Evolutionary conservation across 768 basidiomycete genomes (phyloP).

Genomic region (Mycena epipterygia): DNA sequence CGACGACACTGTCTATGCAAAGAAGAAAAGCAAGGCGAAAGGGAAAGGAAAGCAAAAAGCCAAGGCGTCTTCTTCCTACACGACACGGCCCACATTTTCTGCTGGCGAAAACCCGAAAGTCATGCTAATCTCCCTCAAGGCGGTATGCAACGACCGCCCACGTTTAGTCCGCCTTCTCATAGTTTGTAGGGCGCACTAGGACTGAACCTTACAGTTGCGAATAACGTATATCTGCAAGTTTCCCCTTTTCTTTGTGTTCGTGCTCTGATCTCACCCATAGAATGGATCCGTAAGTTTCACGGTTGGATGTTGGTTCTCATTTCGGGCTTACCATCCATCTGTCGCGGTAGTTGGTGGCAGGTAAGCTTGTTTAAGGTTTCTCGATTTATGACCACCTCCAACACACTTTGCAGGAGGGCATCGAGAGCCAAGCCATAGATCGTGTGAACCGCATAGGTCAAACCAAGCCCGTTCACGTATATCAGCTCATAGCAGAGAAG

Average conservation of each 20-base stretch:
- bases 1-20: conserved; percentile 38
- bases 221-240: conserved; percentile 85
- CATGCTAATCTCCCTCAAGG: conserved; percentile 90
- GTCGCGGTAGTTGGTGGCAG: conserved; percentile 85
- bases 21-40: conserved; percentile 57
- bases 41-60: conserved; percentile 39
- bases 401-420: conserved; percentile 68
- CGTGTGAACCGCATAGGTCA: conserved; percentile 89
- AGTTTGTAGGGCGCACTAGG: conserved; percentile 78
- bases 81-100: conserved; percentile 29
- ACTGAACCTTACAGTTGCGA: conserved; percentile 89
- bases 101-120: conserved; percentile 73
- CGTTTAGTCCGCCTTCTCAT: conserved; percentile 4
- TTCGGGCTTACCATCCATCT: background rate
- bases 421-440: conserved; percentile 85
- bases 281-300: conserved; percentile 84
- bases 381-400: conserved; percentile 24
- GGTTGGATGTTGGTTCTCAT: background rate
- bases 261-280: conserved; percentile 50
- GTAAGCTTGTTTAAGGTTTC: conserved; percentile 42
- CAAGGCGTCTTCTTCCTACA: conserved; percentile 14
- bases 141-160: conserved; percentile 49
- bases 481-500: conserved; percentile 90
- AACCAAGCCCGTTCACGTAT: conserved; percentile 85
- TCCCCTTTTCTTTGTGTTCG: background rate